A percentile compares a stretch with the other conserved stretches of the same genome.
phyloP scores from a whole-genome alignment of 139 green algal genomes.

The Chlamydomonas incerta region DNA sequence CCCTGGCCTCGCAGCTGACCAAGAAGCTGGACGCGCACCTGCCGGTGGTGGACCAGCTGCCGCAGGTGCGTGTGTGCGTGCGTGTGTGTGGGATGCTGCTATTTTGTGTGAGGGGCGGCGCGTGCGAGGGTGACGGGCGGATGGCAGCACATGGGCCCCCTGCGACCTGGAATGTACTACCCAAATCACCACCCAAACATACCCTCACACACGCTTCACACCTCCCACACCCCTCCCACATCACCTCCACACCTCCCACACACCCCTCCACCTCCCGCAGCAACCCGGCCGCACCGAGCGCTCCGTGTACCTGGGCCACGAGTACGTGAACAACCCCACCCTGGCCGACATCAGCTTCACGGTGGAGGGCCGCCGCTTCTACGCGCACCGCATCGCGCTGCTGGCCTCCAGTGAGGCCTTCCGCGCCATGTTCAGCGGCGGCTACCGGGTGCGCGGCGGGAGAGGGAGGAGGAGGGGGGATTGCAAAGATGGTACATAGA shows the following conservation, averaged over 20 bases:
- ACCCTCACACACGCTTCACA: background rate
- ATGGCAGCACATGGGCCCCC: too few relatives aligned
- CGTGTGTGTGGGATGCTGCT: too few relatives aligned
- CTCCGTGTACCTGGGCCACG: conserved; percentile 58
- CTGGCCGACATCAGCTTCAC: conserved; percentile 94
- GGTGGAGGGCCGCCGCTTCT: conserved; percentile 91
- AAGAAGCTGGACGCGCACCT: conserved; percentile 79
- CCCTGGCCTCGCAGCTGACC: conserved; percentile 58
- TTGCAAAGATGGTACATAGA: background rate
- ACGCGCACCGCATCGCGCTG: conserved; percentile 93
- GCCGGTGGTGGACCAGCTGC: conserved; percentile 21
- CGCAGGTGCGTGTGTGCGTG: too few relatives aligned
- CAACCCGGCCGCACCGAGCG: conserved; percentile 39
- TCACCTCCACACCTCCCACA: too few relatives aligned
- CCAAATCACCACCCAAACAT: too few relatives aligned
- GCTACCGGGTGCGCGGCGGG: conserved; percentile 70
- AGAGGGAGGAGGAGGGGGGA: background rate
- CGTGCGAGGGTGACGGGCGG: too few relatives aligned
- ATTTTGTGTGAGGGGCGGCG: too few relatives aligned
- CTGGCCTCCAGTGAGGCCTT: conserved; percentile 93
- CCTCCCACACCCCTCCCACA: too few relatives aligned
- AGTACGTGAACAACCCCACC: conserved; percentile 94
- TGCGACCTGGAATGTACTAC: too few relatives aligned
- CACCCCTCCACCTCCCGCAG: conserved; percentile 31
- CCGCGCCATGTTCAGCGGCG: conserved; percentile 93